Percentiles rank a stretch among this genome's conserved stretches.
These are phyloP conservation scores for Mentha longifolia DNA, from an alignment of 257 asterid species.

Conservation along the genomic window DNA sequence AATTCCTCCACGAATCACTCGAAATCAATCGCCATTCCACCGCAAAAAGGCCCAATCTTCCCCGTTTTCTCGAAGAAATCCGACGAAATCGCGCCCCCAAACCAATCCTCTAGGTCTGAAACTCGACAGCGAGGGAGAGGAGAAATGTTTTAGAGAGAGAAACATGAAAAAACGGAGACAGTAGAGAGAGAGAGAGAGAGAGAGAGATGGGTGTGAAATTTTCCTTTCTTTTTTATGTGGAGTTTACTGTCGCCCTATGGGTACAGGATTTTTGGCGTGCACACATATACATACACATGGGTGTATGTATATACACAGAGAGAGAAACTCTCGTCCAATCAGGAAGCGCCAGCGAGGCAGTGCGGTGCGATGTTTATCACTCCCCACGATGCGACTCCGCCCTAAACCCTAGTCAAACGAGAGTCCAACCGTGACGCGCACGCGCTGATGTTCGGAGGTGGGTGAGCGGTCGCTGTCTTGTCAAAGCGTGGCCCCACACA, in stretches of 20 bases:
- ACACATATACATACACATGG: background rate
- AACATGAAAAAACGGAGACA: conserved; percentile 19
- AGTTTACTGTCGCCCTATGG: conserved; percentile 36
- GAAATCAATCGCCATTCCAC: background rate
- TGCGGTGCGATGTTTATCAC: conserved; percentile 47
- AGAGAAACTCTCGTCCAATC: conserved; percentile 38
- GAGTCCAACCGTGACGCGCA: conserved; percentile 22
- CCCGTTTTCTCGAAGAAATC: conserved; percentile 9
- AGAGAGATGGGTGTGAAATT: background rate
- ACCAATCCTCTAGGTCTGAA: conserved; percentile 41
- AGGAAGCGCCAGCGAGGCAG: conserved; percentile 38
- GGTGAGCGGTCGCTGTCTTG: conserved; percentile 33
- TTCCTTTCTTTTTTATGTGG: background rate
- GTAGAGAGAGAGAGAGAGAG: conserved; percentile 32
- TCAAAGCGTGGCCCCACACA: conserved; percentile 42
- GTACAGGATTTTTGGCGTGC: conserved; percentile 6
- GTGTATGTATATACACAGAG: conserved; percentile 28
- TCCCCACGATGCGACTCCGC: conserved; percentile 35
- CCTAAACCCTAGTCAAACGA: conserved; percentile 57
- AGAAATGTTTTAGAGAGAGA: conserved; percentile 48
- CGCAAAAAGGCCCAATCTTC: background rate
- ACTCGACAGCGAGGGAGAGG: conserved; percentile 34
- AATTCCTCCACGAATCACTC: background rate
- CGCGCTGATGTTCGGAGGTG: conserved; percentile 32
- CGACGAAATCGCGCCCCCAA: conserved; percentile 33